Evolutionary conservation across 352 stramenopile genomes (phyloP).

Genomic region (Phytophthora pini): DNA sequence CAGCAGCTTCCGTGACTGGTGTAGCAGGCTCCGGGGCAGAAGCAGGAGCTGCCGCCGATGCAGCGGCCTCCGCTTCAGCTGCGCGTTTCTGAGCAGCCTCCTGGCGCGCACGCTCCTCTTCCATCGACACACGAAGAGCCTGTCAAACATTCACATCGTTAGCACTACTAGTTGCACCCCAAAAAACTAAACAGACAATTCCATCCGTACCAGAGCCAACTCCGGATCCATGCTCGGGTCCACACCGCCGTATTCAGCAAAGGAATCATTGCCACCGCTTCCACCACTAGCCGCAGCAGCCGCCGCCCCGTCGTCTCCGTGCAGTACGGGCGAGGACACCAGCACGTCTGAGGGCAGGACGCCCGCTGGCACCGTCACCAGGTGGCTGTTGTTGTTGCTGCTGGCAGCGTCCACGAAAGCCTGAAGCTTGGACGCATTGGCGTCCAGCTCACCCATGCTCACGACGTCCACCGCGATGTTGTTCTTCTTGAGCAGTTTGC

Average conservation of each 20-base stretch:
- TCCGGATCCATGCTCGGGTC: constrained; percentile 99
- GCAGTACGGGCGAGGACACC: constrained; percentile 94
- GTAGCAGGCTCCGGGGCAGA: constrained; percentile 49
- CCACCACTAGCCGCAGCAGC: constrained; percentile 35
- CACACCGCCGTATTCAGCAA: constrained; percentile 96
- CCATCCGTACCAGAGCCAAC: constrained; percentile 92
- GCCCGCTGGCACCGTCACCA: constrained; percentile 97
- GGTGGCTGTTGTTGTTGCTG: constrained; percentile 94
- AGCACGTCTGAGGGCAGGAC: constrained; percentile 98
- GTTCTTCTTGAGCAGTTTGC: constrained; percentile 99
- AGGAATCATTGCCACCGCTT: constrained; percentile 64
- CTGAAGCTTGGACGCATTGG: constrained; percentile 89
- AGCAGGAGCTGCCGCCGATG: constrained; percentile 52
- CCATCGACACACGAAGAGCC: constrained; percentile 97
- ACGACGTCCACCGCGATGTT: constrained; percentile 99
- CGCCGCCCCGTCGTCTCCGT: constrained; percentile 84
- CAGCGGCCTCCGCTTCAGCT: constrained; percentile 82
- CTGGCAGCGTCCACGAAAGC: constrained; percentile 94
- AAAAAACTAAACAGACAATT: constrained; percentile 4
- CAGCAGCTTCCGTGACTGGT: constrained; percentile 42
- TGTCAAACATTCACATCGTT: constrained; percentile 27
- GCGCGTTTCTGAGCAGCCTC: constrained; percentile 93
- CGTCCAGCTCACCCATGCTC: constrained; percentile 96
- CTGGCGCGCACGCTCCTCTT: constrained; percentile 97
- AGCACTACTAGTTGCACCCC: constrained; percentile 1